Percentiles rank a stretch among this genome's conserved stretches.
These are phyloP conservation scores for Eruca vesicaria DNA, from an alignment of 441 rosid species.

Conservation along the genomic window DNA sequence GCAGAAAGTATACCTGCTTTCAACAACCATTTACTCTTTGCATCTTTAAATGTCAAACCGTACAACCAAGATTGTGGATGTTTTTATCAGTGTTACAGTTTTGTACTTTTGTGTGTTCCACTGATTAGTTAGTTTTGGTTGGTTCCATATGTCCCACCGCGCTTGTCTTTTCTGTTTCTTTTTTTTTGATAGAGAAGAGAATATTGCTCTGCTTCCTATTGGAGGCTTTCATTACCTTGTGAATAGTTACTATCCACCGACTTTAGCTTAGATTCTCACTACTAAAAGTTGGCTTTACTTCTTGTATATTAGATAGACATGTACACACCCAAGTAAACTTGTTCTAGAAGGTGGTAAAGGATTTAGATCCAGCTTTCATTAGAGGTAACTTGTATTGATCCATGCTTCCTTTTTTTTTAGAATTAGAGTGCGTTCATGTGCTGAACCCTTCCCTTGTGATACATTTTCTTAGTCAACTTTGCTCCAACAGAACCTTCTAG, in stretches of 20 bases:
- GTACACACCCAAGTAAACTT: conserved; percentile 7
- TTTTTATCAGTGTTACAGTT: conserved; percentile 14
- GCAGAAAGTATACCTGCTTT: background rate
- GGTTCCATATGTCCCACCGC: conserved; percentile 29
- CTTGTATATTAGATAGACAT: conserved; percentile 13
- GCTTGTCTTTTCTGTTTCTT: conserved; percentile 29
- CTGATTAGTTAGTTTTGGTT: conserved; percentile 8
- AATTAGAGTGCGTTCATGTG: background rate
- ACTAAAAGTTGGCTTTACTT: background rate
- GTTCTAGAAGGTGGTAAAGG: conserved; percentile 3
- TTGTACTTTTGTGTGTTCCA: conserved; percentile 32
- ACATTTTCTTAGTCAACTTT: conserved; percentile 24
- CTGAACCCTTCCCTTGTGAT: too few relatives aligned
- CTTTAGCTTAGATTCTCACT: conserved; percentile 26
- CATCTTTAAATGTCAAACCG: conserved; percentile 16
- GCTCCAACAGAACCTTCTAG: conserved; percentile 33
- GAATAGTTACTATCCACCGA: conserved; percentile 14
- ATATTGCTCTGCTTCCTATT: conserved; percentile 20
- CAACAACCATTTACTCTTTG: conserved; percentile 14
- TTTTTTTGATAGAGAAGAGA: background rate
- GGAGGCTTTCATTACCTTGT: conserved; percentile 25
- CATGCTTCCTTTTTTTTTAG: conserved; percentile 3
- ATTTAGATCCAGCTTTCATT: conserved; percentile 17
- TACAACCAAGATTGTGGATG: conserved; percentile 23
- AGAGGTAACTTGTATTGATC: conserved; percentile 30